Conservation (phyloP, 768 basidiomycete species). For the Candolleomyces efflorescens region DNA sequence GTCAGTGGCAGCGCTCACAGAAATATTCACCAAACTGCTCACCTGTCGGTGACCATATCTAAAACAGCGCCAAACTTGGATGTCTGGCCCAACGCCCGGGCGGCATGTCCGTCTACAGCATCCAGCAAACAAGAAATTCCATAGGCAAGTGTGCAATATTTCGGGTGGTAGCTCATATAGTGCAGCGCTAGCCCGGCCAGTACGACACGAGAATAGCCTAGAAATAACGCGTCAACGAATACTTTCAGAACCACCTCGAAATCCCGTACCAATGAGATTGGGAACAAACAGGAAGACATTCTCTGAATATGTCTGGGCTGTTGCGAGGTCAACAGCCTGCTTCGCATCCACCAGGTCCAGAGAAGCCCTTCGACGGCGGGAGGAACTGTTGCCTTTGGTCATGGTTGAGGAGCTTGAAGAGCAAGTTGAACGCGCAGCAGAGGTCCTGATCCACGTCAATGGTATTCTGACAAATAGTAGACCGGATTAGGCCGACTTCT, state of each 20-base stretch:
- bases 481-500: conserved; percentile 1
- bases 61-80: conserved; percentile 97
- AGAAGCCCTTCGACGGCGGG: conserved; percentile 44
- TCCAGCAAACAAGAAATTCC: conserved; percentile 89
- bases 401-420: conserved; percentile 17
- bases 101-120: conserved; percentile 92
- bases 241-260: conserved; percentile 10
- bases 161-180: conserved; percentile 95
- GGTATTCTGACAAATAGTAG: conserved; percentile 1
- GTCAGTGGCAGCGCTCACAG: neutral
- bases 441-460: conserved; percentile 7
- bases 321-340: conserved; percentile 82
- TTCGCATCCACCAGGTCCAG: conserved; percentile 79
- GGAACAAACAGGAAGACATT: conserved; percentile 98
- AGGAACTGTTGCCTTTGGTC: conserved; percentile 26
- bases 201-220: conserved; percentile 89
- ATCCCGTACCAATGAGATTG: conserved; percentile 81
- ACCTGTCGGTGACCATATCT: conserved; percentile 99
- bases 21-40: conserved; percentile 22
- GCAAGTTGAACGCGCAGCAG: conserved; percentile 5
- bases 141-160: conserved; percentile 87
- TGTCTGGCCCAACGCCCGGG: conserved; percentile 82
- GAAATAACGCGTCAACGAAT: conserved; percentile 7
- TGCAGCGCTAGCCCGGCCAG: conserved; percentile 85
- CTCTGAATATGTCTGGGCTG: conserved; percentile 82